A percentile compares a stretch with the other conserved stretches of the same genome.
Conservation (phyloP, 352 stramenopile species). For the Phytophthora hibernalis region DNA sequence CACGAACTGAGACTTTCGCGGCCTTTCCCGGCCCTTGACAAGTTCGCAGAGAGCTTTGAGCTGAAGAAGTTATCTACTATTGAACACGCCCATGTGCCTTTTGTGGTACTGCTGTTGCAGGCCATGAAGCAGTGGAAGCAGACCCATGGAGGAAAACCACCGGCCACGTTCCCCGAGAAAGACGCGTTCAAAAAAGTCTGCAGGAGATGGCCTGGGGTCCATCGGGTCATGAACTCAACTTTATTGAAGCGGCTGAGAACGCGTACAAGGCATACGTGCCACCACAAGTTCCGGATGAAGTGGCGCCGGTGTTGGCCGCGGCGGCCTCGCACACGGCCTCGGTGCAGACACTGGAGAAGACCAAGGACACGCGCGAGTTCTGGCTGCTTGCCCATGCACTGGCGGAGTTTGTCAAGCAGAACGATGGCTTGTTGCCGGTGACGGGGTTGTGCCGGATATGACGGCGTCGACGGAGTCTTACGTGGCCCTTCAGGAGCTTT, state of each 20-base stretch:
- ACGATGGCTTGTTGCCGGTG: conserved; percentile 79
- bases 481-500: conserved; percentile 94
- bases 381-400: conserved; percentile 83
- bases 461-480: conserved; percentile 95
- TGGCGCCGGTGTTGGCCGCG: conserved; percentile 60
- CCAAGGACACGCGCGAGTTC: conserved; percentile 65
- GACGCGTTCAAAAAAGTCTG: conserved; percentile 86
- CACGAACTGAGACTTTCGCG: conserved; percentile 91
- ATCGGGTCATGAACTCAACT: conserved; percentile 94
- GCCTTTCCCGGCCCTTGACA: conserved; percentile 76
- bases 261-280: conserved; percentile 93
- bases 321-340: conserved; percentile 36
- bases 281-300: conserved; percentile 83
- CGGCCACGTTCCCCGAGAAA: conserved; percentile 91
- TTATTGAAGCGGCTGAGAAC: conserved; percentile 93
- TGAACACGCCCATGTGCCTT: conserved; percentile 94
- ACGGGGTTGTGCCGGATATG: conserved; percentile 97
- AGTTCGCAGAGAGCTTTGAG: conserved; percentile 63
- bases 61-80: conserved; percentile 78
- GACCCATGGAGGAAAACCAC: conserved; percentile 51
- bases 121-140: conserved; percentile 66
- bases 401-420: conserved; percentile 77
- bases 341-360: conserved; percentile 41
- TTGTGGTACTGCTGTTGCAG: conserved; percentile 92
- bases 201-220: conserved; percentile 63